A percentile compares a stretch with the other conserved stretches of the same genome.
Evolutionary conservation across 1,139 yeast species (phyloP).

Genomic region (Hemisphaericaspora lyxosophila): DNA sequence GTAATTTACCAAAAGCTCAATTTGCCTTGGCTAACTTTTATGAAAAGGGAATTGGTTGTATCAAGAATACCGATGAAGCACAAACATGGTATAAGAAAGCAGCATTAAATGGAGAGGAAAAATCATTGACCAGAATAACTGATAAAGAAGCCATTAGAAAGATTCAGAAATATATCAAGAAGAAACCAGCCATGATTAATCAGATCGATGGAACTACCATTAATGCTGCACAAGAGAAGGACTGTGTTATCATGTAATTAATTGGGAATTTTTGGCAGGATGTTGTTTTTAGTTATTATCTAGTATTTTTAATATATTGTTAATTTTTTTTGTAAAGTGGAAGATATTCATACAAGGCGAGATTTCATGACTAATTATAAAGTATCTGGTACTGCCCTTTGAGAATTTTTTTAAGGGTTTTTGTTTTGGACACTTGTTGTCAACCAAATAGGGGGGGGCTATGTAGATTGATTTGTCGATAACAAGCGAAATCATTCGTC

Average conservation of each 20-base stretch:
- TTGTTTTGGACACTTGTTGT: not conserved
- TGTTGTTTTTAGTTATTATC: not conserved
- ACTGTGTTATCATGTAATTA: slow-evolving; percentile 40
- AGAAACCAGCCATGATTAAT: slow-evolving; percentile 18
- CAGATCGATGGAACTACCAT: slow-evolving; percentile 6
- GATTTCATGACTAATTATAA: too few relatives aligned
- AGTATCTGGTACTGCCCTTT: too few relatives aligned
- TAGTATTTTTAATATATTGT: not conserved
- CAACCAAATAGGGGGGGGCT: not conserved
- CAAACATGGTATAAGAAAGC: slow-evolving; percentile 76
- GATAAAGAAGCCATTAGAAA: slow-evolving; percentile 34
- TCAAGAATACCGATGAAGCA: slow-evolving; percentile 54
- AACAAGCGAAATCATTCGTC: too few relatives aligned
- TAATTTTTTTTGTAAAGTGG: too few relatives aligned
- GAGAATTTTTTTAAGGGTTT: too few relatives aligned
- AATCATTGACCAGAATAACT: slow-evolving; percentile 48
- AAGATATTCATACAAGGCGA: too few relatives aligned
- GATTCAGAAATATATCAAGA: slow-evolving; percentile 29
- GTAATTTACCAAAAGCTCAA: slow-evolving; percentile 80
- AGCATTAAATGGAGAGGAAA: slow-evolving; percentile 69
- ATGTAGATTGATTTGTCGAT: too few relatives aligned
- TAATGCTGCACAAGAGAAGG: slow-evolving; percentile 39
- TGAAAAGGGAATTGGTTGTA: slow-evolving; percentile 88
- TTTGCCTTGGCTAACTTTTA: slow-evolving; percentile 81
- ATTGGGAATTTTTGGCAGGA: not conserved